Percentiles rank a stretch among this genome's conserved stretches.
Conservation (phyloP, 495 filamentous ascomycete genomes). For the Hypoxylon perforatum region DNA sequence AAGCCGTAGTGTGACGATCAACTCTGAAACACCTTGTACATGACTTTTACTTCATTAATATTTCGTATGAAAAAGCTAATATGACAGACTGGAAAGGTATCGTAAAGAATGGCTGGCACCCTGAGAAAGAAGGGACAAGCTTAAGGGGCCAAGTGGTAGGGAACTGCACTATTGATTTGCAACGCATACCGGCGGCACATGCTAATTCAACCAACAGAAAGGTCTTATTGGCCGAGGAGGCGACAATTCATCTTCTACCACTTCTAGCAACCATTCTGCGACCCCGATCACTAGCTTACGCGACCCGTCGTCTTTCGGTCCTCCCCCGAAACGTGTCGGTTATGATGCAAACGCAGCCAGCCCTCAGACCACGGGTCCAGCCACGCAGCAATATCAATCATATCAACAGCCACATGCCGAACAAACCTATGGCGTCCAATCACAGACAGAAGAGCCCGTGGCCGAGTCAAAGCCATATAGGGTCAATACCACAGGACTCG, state of each 20-base stretch:
- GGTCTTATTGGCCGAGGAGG: constrained; percentile 53
- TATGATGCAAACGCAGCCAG: constrained; percentile 42
- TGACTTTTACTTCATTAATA: background rate
- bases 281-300: constrained; percentile 79
- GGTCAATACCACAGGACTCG: constrained; percentile 75
- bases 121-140: constrained; percentile 50
- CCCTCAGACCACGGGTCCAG: constrained; percentile 59
- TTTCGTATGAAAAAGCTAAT: background rate
- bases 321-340: constrained; percentile 75
- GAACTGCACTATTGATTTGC: constrained; percentile 3
- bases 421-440: constrained; percentile 20
- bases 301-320: constrained; percentile 85
- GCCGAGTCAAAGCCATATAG: constrained; percentile 75
- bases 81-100: constrained; percentile 54
- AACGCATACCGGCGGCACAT: background rate
- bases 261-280: constrained; percentile 59
- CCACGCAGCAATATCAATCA: constrained; percentile 59
- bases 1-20: background rate
- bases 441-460: constrained; percentile 49
- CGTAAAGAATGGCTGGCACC: constrained; percentile 57
- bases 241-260: constrained; percentile 36
- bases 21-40: background rate
- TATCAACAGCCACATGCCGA: constrained; percentile 1
- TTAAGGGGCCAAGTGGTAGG: constrained; percentile 58
- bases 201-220: constrained; percentile 49